Conservation (phyloP, 2,329 filamentous ascomycete genomes). For the Ophiostoma pallidulum region DNA sequence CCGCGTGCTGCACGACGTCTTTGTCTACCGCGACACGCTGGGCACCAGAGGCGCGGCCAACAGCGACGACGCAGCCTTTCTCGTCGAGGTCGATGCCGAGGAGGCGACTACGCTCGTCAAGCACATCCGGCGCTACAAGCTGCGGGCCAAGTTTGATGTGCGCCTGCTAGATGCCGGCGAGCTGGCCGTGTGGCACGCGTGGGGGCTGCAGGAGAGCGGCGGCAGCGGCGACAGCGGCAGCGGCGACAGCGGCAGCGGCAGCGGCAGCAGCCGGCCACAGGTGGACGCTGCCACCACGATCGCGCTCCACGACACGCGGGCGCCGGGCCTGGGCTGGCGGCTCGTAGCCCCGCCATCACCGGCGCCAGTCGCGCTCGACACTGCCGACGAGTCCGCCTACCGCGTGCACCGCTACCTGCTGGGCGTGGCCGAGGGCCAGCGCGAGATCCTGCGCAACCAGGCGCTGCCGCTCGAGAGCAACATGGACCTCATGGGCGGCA, state of each 20-base stretch:
- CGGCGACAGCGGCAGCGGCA: neutral
- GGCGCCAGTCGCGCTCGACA: neutral
- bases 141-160: conserved; percentile 69
- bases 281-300: conserved; percentile 21
- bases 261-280: neutral
- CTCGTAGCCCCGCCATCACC: conserved; percentile 25
- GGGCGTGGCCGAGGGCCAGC: conserved; percentile 77
- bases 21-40: conserved; percentile 61
- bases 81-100: conserved; percentile 72
- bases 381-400: conserved; percentile 48
- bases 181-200: conserved; percentile 61
- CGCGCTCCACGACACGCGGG: conserved; percentile 41
- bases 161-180: conserved; percentile 57
- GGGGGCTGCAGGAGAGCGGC: conserved; percentile 45
- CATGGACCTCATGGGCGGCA: conserved; percentile 72
- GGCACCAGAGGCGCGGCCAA: conserved; percentile 15
- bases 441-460: conserved; percentile 61
- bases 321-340: conserved; percentile 47
- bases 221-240: neutral
- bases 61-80: conserved; percentile 48
- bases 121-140: conserved; percentile 76
- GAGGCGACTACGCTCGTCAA: conserved; percentile 54
- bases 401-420: conserved; percentile 65
- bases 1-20: conserved; percentile 78
- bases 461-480: conserved; percentile 84